These are phyloP conservation scores for Ophiosphaerella korrae DNA, from an alignment of 2,329 filamentous ascomycete species.

Conservation along the genomic window DNA sequence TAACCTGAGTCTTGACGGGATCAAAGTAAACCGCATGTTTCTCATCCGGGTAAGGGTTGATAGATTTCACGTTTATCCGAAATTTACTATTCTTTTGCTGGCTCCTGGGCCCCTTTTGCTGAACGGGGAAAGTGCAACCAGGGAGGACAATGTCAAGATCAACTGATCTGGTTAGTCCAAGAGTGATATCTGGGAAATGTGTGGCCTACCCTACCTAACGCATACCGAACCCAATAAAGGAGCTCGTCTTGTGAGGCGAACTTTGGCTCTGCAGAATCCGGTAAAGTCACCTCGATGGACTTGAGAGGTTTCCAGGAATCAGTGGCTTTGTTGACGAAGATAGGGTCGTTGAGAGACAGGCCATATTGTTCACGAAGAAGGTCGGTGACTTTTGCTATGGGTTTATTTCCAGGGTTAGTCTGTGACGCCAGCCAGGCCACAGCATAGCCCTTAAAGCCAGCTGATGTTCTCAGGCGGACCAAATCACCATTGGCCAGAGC, in stretches of 20 bases:
- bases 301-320: conserved; percentile 35
- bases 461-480: conserved; percentile 56
- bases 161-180: conserved; percentile 47
- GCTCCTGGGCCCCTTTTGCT: conserved; percentile 51
- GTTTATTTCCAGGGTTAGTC: conserved; percentile 46
- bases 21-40: conserved; percentile 39
- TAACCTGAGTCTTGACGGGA: conserved; percentile 27
- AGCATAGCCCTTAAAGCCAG: conserved; percentile 57
- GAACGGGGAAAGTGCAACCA: conserved; percentile 72
- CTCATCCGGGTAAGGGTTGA: conserved; percentile 50
- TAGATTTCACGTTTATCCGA: conserved; percentile 64
- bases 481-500: conserved; percentile 64
- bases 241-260: conserved; percentile 35
- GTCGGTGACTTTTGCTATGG: conserved; percentile 67
- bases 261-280: conserved; percentile 26
- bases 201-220: conserved; percentile 34
- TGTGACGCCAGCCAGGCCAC: conserved; percentile 65
- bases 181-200: not conserved
- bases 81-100: conserved; percentile 56
- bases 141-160: conserved; percentile 71
- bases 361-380: conserved; percentile 73
- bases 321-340: conserved; percentile 63
- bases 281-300: conserved; percentile 32
- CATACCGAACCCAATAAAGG: conserved; percentile 35
- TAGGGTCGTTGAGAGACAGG: conserved; percentile 63